These are phyloP conservation scores for Hemileccinum impolitum DNA, from an alignment of 768 basidiomycete species.

Conservation along the genomic window DNA sequence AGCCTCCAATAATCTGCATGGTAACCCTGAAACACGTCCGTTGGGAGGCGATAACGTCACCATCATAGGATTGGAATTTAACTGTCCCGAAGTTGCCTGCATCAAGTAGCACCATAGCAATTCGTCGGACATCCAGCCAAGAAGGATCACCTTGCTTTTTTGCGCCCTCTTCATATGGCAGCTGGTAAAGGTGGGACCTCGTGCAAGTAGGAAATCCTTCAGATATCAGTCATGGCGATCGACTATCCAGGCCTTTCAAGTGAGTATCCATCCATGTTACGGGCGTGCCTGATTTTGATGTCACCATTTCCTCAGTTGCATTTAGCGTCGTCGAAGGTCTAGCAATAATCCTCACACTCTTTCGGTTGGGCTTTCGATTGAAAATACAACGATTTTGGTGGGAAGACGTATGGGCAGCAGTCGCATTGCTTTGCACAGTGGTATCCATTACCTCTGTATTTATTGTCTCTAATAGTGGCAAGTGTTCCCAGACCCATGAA, in stretches of 20 bases:
- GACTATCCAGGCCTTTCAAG: not conserved
- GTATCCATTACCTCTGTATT: not conserved
- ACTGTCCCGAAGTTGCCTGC: no score
- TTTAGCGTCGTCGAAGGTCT: constrained; percentile 6
- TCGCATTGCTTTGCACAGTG: constrained; percentile 3
- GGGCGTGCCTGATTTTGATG: not conserved
- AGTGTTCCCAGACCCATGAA: not conserved
- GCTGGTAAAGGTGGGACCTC: not conserved
- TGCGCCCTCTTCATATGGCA: no score
- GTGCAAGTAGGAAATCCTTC: not conserved
- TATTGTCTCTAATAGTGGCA: not conserved
- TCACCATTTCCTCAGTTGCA: not conserved
- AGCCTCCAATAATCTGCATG: no score
- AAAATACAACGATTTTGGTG: constrained; percentile 21
- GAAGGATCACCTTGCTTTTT: no score
- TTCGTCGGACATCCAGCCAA: no score
- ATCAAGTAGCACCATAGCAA: no score
- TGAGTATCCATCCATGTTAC: not conserved
- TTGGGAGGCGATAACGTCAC: no score
- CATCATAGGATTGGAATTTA: no score
- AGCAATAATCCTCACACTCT: constrained; percentile 7
- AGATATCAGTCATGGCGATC: not conserved
- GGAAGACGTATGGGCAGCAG: constrained; percentile 22
- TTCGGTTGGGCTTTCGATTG: constrained; percentile 14
- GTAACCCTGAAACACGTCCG: no score